Percentiles rank a stretch among this genome's conserved stretches.
phyloP scores from a whole-genome alignment of 75 land plant species.

The Cupressus sempervirens region DNA sequence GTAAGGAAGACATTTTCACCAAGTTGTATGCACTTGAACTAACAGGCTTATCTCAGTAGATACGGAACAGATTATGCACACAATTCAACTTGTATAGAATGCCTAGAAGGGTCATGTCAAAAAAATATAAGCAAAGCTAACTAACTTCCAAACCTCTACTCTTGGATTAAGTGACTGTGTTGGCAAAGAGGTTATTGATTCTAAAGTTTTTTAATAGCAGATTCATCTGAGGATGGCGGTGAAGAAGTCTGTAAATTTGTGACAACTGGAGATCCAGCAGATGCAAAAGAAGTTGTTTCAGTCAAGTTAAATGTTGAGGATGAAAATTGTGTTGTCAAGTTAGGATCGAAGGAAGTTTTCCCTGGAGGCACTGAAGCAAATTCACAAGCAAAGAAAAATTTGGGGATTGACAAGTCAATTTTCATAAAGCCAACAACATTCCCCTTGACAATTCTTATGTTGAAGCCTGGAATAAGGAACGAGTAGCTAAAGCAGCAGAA shows the following conservation, averaged over 20 bases:
- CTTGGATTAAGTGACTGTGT: constrained; percentile 21
- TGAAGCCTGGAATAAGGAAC: constrained; percentile 90
- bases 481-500: constrained; percentile 58
- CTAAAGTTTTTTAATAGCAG: constrained; percentile 22
- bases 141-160: constrained; percentile 62
- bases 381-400: constrained; percentile 4
- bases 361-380: neutral
- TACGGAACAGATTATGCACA: too few species aligned
- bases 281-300: constrained; percentile 6
- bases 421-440: constrained; percentile 89
- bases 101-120: too few species aligned
- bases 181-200: constrained; percentile 12
- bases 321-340: neutral
- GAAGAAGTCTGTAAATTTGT: neutral
- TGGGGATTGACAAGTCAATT: constrained; percentile 81
- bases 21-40: too few species aligned
- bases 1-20: too few species aligned
- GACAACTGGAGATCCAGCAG: neutral
- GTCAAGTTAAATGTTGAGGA: neutral
- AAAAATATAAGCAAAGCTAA: constrained; percentile 63
- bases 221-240: constrained; percentile 15
- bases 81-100: too few species aligned
- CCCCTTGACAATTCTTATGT: constrained; percentile 90
- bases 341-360: neutral
- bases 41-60: too few species aligned